Base-by-base conservation (phyloP, 1,139 yeast species). In the Scheffersomyces insectosa region DNA sequence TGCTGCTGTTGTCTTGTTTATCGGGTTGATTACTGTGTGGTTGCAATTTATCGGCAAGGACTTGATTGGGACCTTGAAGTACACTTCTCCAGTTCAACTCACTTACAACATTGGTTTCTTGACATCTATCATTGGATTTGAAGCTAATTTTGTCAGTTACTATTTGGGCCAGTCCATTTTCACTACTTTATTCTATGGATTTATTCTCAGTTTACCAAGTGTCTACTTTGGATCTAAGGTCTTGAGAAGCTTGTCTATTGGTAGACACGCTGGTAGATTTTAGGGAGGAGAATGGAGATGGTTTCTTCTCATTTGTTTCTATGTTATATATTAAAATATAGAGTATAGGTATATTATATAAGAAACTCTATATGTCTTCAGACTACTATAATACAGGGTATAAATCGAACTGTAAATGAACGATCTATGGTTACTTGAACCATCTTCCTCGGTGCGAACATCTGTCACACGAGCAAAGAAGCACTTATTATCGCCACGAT, bases 81-180 rank as follows among this genome's bases (percentile, higher is more conserved):
- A 58, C 28, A 62, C 55, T 38, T 55, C 58, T 43, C 52, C 56
- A 32, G 49, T 42, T 43, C 75, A 60, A 52, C 59, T 55, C 51
- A 47, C 68, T 34, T 55, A 62, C 63, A 65, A 80, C 57, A 55
- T 65, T 14, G 75, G 76, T 3, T 83, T 87, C 52, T 61, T 88
- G 41, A 63, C 63, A 2, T 66, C 83, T 3, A 60, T 90, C 38
- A 59, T 77, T 14, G 82, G 80, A 4, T 75, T 82, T 51, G 97
- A 90, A 66, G 62, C 66, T 37, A 71, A 79, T 20, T 88, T 90
- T 55, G 64, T 78, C 51, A 76, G 73, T 49, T 91, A 91, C 68
- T 91, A 82, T 66, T 62, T 82, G 51, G 86, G 88, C 28, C 72
- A 80, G 34, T 74, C 88, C 20, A 88, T 91, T 42, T 90, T 91